Base-by-base conservation (phyloP, 2,329 filamentous ascomycete species). In the Paecilomyces sp. region DNA sequence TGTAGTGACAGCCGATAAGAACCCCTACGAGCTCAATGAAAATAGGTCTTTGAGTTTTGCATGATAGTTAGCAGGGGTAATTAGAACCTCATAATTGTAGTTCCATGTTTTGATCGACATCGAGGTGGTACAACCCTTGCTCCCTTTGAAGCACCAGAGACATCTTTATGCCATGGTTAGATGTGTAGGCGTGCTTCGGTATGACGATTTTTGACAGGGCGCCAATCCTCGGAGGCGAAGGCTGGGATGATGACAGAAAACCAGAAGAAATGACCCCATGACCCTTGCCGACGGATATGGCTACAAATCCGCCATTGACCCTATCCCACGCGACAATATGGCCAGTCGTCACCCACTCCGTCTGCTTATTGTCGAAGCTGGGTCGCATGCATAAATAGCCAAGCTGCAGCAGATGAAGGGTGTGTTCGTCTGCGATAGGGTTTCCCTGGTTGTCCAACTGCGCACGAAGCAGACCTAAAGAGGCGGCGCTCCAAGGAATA, bases 311-410 rank as follows among this genome's bases (percentile, higher is more conserved):
- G 13, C 67, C 65, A 47, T 62, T 63, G 57, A 63, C 62, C 34
- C 74, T 70, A 60, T 77, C 73, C 70, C 70, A 75, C 30, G 67
- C 66, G 55, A 76, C 66, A 25, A 76, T 69, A 58, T 77, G 70
- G 5, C 72, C 74, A 1, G 73, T 72, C 41, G 66, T 60, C 51
- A 64, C 62, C 71, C 72, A 76, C n/a, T 59, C 56, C 56, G 41
- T 57, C 7, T 61, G 22, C 13, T 54, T n/a, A 28, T 50, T 52
- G n/a, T 31, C 54, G 18, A 15, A 12, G 15, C n/a, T 55, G 12
- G 56, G 55, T 36, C 67, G 67, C 62, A 64, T 64, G n/a, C 67
- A 66, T 30, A 77, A 60, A 59, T 66, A 70, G 2, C 75, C 75
- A 25, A 76, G 66, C 61, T 76, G 74, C 62, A 77, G 70, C 33